Evolutionary conservation across 2,329 filamentous ascomycete species (phyloP).

Genomic region (Metarhizium rileyi): DNA sequence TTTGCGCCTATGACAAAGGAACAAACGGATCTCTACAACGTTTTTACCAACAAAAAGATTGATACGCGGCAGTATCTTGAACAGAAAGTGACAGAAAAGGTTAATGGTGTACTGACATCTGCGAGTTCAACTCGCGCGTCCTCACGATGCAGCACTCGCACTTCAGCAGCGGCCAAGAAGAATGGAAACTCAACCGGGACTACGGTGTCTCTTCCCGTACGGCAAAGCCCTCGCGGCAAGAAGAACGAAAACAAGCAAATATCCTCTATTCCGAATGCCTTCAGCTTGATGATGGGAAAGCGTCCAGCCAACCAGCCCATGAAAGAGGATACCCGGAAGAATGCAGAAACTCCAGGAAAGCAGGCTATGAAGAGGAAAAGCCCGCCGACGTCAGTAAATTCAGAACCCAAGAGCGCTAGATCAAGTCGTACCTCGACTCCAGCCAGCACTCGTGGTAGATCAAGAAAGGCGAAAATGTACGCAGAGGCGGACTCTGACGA

Average conservation of each 20-base stretch:
- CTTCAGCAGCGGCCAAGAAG: constrained; percentile 8
- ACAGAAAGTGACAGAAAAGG: constrained; percentile 60
- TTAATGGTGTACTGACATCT: constrained; percentile 30
- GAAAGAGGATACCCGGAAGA: constrained; percentile 16
- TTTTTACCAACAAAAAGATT: constrained; percentile 44
- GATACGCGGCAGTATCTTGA: constrained; percentile 71
- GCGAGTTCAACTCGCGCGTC: constrained; percentile 23
- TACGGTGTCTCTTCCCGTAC: constrained; percentile 22
- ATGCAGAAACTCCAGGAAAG: constrained; percentile 12
- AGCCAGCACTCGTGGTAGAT: constrained; percentile 40
- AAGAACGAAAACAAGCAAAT: constrained; percentile 15
- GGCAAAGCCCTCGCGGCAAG: constrained; percentile 25
- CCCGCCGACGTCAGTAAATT: constrained; percentile 20
- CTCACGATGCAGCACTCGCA: constrained; percentile 29
- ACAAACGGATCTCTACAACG: constrained; percentile 81
- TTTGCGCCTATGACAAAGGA: constrained; percentile 87
- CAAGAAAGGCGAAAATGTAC: constrained; percentile 39
- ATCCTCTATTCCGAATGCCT: constrained; percentile 32
- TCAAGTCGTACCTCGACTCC: constrained; percentile 70
- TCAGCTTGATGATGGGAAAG: constrained; percentile 44
- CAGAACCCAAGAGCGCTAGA: constrained; percentile 58
- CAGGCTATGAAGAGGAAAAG: constrained; percentile 23
- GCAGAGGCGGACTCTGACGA: constrained; percentile 49
- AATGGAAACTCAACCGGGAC: constrained; percentile 9
- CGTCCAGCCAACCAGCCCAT: constrained; percentile 14